These are phyloP conservation scores for Fusarium pininemorale DNA, from an alignment of 2,329 filamentous ascomycete species.

Conservation along the genomic window DNA sequence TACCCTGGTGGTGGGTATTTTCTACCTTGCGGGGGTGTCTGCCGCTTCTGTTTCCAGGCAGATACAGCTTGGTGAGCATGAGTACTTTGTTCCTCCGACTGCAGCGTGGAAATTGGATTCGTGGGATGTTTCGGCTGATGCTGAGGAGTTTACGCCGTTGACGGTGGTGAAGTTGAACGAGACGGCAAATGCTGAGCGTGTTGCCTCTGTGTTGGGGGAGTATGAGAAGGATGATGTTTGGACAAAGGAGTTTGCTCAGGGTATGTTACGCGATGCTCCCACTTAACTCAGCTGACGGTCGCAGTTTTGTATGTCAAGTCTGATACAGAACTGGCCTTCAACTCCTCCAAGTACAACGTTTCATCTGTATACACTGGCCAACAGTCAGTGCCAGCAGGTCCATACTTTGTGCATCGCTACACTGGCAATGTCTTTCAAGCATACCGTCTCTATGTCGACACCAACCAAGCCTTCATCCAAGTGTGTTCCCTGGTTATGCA, in stretches of 20 bases:
- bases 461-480: slow-evolving; percentile 20
- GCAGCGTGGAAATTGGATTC: slow-evolving; percentile 8
- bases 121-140: neutral
- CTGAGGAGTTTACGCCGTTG: slow-evolving; percentile 2
- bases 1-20: neutral
- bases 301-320: neutral
- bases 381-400: neutral
- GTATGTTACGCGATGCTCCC: neutral
- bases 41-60: slow-evolving; percentile 18
- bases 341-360: neutral
- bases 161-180: neutral
- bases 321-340: neutral
- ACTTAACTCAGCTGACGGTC: neutral
- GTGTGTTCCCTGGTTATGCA: neutral
- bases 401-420: slow-evolving; percentile 12
- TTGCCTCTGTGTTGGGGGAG: neutral
- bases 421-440: slow-evolving; percentile 6
- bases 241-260: neutral
- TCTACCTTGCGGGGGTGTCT: neutral
- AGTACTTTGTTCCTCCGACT: slow-evolving; percentile 18
- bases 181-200: neutral
- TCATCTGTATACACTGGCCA: neutral
- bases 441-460: slow-evolving; percentile 4
- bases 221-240: slow-evolving; percentile 22
- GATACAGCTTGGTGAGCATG: slow-evolving; percentile 7